Base-by-base conservation (phyloP, 331 rosid species). In the Stylosanthes scabra region DNA sequence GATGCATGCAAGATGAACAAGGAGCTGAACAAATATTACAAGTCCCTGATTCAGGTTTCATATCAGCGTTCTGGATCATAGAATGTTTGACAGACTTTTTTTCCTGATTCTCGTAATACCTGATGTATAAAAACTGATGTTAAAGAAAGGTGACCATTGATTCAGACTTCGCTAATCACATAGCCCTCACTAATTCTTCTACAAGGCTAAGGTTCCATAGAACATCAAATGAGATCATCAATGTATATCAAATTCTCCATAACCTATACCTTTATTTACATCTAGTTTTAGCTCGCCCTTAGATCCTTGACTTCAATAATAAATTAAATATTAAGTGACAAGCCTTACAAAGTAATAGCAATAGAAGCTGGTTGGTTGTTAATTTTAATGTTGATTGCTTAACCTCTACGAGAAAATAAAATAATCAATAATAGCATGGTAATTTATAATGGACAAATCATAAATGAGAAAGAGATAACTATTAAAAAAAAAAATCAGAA, bases 1-100 rank as follows among this genome's bases (percentile, higher is more conserved):
- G 74, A 83, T 88, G 97, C 96, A 85, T 83, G 74, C 94, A 93
- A 83, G 90, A 90, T 74, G 97, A 88, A 86, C 97, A 91, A 75
- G 90, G 91, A 70, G 88, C 88, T 66, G 88, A 82, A 74, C 95
- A 93, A 59, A 91, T 82, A 74, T 88, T 86, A 84, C 94, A 91
- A 66, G 88, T 86, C 82, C 98, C 95, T 78, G 92, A 89, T 84
- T 89, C 84, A 70, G 86, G 91, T 80, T 85, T 84, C 88, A 87
- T 85, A 75, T 79, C 85, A 86, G 85, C 65, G 68, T 72, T 69
- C 52, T 59, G 89, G 77, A 76, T 84, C 81, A 75, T 84, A 81
- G 74, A 85, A 78, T 84, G 59, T 68, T 83, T 70, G 74, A 69
- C 78, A 68, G 55, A 84, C 51, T 74, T 67, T 77, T 81, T 81